Evolutionary conservation across 1,284 basidiomycete species (phyloP).

Genomic region (Ganoderma leucocontextum): DNA sequence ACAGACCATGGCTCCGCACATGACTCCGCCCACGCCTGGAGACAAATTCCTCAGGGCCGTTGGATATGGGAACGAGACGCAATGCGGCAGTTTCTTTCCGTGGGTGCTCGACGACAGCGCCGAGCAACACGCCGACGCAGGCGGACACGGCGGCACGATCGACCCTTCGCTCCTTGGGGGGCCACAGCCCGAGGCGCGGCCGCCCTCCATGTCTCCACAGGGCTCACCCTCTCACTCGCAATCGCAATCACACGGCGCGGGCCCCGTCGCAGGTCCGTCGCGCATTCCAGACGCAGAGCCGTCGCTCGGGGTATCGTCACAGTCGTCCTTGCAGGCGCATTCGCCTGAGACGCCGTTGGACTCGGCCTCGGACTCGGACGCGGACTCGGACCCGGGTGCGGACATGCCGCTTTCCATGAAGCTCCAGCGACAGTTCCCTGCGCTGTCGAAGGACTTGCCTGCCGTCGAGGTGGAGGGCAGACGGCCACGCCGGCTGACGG

Average conservation of each 20-base stretch:
- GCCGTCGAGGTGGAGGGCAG: conserved; percentile 8
- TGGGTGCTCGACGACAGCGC: neutral
- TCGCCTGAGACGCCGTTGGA: neutral
- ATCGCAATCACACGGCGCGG: neutral
- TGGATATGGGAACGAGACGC: neutral
- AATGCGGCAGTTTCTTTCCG: neutral
- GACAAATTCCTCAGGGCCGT: neutral
- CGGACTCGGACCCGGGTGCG: neutral
- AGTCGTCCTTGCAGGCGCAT: neutral
- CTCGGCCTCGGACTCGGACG: neutral
- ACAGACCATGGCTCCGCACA: neutral
- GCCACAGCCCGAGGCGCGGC: neutral
- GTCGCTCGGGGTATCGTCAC: neutral
- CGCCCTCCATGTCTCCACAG: neutral
- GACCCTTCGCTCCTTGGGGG: conserved; percentile 38
- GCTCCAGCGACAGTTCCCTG: conserved; percentile 13
- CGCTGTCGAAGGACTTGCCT: neutral
- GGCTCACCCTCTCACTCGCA: neutral
- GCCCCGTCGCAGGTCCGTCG: conserved; percentile 2
- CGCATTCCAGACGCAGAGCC: neutral
- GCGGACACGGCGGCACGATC: conserved; percentile 31
- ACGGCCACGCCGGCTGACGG: conserved; percentile 12
- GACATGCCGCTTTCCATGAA: conserved; percentile 14
- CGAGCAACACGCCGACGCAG: conserved; percentile 3
- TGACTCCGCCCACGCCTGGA: neutral